A percentile compares a stretch with the other conserved stretches of the same genome.
phyloP scores from a whole-genome alignment of 1,139 yeast genomes.

The Pichia sp. region DNA sequence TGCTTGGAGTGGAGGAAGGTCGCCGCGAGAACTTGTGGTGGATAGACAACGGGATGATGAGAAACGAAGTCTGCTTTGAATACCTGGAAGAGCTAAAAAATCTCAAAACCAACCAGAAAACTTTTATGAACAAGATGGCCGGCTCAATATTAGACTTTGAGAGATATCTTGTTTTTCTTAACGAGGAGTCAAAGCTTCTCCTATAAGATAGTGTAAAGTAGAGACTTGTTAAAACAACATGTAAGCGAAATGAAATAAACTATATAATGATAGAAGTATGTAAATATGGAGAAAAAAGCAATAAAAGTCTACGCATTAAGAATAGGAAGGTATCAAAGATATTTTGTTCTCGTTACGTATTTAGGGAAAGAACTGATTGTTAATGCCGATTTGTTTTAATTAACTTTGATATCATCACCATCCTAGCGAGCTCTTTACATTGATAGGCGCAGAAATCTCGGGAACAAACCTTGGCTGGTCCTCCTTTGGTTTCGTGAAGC shows the following conservation, averaged over 20 bases:
- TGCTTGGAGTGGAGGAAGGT: not conserved
- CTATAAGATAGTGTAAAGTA: constrained; percentile 4
- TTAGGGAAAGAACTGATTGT: no score
- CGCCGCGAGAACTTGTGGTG: constrained; percentile 7
- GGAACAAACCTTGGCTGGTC: constrained; percentile 31
- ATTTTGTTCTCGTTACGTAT: not conserved
- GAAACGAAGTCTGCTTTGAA: constrained; percentile 18
- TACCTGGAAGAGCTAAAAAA: constrained; percentile 15
- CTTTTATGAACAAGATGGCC: constrained; percentile 11
- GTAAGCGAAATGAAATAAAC: not conserved
- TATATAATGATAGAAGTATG: not conserved
- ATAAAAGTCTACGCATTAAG: not conserved
- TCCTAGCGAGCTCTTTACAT: constrained; percentile 47
- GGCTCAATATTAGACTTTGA: constrained; percentile 21
- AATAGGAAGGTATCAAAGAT: not conserved
- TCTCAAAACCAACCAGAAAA: constrained; percentile 1
- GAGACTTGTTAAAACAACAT: not conserved
- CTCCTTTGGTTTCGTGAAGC: constrained; percentile 19
- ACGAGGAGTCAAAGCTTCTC: constrained; percentile 19
- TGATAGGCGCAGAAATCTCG: constrained; percentile 44
- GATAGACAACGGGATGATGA: constrained; percentile 8
- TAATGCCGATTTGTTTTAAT: no score
- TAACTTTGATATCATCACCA: constrained; percentile 32
- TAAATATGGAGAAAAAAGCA: not conserved
- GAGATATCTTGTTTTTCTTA: constrained; percentile 18